phyloP scores from a whole-genome alignment of 2,329 filamentous ascomycete species.

The Hirsutella thompsonii region DNA sequence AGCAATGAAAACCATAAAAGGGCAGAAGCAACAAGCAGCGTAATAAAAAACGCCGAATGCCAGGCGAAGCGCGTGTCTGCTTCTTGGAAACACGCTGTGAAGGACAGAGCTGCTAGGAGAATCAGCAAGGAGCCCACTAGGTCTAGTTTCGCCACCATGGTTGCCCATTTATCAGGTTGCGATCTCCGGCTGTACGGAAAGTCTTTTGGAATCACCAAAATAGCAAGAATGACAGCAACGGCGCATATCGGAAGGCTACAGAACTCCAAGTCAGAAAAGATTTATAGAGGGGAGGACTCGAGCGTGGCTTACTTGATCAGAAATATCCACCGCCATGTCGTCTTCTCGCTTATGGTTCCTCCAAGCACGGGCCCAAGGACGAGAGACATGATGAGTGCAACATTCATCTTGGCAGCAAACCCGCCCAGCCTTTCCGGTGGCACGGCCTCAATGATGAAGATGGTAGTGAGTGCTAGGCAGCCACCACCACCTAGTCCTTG shows the following conservation, averaged over 20 bases:
- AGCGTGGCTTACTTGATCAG: constrained; percentile 33
- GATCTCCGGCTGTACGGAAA: neutral
- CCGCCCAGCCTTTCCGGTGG: constrained; percentile 18
- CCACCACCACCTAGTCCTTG: constrained; percentile 39
- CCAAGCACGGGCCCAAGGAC: constrained; percentile 36
- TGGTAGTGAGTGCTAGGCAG: constrained; percentile 34
- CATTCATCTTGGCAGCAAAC: constrained; percentile 14
- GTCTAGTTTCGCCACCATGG: constrained; percentile 1
- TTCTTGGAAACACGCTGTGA: constrained; percentile 4
- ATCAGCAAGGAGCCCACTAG: constrained; percentile 1
- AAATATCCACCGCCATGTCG: constrained; percentile 36
- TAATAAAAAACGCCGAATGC: constrained; percentile 3
- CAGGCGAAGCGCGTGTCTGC: constrained; percentile 1
- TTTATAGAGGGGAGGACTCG: too few species aligned
- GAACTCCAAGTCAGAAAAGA: neutral
- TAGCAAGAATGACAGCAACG: neutral
- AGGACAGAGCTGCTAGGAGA: neutral
- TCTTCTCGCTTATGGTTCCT: constrained; percentile 29
- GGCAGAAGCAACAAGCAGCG: constrained; percentile 1
- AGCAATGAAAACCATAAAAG: constrained; percentile 1
- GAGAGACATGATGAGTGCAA: constrained; percentile 29
- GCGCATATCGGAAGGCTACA: constrained; percentile 11
- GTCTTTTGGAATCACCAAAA: constrained; percentile 1
- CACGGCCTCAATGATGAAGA: constrained; percentile 33
- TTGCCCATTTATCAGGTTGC: too few species aligned